Evolutionary conservation across 441 rosid species (phyloP).

Genomic region (Croton laevigatus): DNA sequence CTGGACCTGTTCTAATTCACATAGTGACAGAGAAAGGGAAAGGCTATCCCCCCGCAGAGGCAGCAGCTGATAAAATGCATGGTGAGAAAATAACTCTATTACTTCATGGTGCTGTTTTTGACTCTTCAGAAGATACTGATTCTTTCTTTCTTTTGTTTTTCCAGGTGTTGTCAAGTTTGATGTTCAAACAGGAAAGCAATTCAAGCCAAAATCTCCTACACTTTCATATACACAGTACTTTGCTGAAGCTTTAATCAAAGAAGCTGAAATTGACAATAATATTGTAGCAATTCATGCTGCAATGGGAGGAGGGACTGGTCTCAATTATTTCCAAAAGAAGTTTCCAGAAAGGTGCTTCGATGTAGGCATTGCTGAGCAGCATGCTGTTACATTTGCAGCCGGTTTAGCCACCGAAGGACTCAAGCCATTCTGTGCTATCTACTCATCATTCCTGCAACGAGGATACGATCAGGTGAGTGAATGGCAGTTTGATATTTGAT

Average conservation of each 20-base stretch:
- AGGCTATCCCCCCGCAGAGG: slow-evolving; percentile 74
- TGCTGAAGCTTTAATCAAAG: slow-evolving; percentile 60
- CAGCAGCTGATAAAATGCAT: slow-evolving; percentile 73
- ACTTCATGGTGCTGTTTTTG: background rate
- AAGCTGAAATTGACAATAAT: slow-evolving; percentile 62
- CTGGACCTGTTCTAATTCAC: slow-evolving; percentile 75
- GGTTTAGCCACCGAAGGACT: slow-evolving; percentile 76
- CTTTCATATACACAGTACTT: slow-evolving; percentile 61
- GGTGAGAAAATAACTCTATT: slow-evolving; percentile 35
- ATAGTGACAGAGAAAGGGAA: slow-evolving; percentile 74
- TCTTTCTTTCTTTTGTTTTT: slow-evolving; percentile 14
- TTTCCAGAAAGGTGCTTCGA: slow-evolving; percentile 83
- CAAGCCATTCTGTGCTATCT: slow-evolving; percentile 77
- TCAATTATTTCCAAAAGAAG: slow-evolving; percentile 61
- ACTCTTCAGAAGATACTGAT: slow-evolving; percentile 18
- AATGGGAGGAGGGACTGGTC: slow-evolving; percentile 84
- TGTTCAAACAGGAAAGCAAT: slow-evolving; percentile 55
- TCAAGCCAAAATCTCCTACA: slow-evolving; percentile 52
- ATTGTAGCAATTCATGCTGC: slow-evolving; percentile 76
- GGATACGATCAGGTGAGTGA: slow-evolving; percentile 68
- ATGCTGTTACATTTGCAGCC: slow-evolving; percentile 76
- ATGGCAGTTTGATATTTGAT: background rate
- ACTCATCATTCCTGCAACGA: slow-evolving; percentile 71
- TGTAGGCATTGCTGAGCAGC: slow-evolving; percentile 81
- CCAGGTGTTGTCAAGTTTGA: slow-evolving; percentile 71